Base-by-base conservation (phyloP, 2,329 filamentous ascomycete genomes). In the Pestalotiopsis sp. region DNA sequence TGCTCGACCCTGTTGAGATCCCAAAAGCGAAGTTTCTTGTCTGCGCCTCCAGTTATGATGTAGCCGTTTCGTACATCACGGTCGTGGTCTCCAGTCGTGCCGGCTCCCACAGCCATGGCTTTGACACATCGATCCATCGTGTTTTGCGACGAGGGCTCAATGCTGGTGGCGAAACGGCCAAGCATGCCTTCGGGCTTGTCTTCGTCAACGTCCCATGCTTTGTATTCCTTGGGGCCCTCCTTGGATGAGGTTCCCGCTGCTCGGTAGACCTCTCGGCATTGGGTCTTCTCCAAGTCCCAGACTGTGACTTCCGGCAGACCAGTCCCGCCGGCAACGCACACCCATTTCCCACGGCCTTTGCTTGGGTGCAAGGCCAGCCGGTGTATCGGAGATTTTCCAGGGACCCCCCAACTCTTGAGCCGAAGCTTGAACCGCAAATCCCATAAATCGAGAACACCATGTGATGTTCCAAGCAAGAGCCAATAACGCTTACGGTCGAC, bases 21-120 rank as follows among this genome's bases (percentile, higher is more conserved):
- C 96, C 96, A 99, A 81, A 97, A 98, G 11, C 96, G 90, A 20
- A 99, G 88, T 80, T 93, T 96, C 81, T 92, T 93, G 80, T 98
- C 96, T 12, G 93, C 93, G 0, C 95, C 95, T 20, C 92, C 95
- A 0, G 94, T 96, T 49, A 99, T 83, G 61, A 98, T 88, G 77
- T 96, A 98, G 0, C 93, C 91, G 74, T 94, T 91, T 68, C 92
- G 91, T 3, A 92, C 87, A 61, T 95, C 93, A 58, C 88, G 86
- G 68, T 90, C 85, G 68, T 90, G 90, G 64, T 93, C 90, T 64
- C 94, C 90, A 27, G 89, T 87, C 4, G 87, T 84, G 74, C 94
- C 92, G 11, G 90, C 88, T 6, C 93, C 93, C 11, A 93, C 88
- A 0, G 90, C 84, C 82, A 97, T 90, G 3, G 93, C 90, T 67